Evolutionary conservation across 2,329 filamentous ascomycete species (phyloP), one percentile per base, ranked within the genome.

Genomic region (Paecilomyces dactylethromorphus): DNA sequence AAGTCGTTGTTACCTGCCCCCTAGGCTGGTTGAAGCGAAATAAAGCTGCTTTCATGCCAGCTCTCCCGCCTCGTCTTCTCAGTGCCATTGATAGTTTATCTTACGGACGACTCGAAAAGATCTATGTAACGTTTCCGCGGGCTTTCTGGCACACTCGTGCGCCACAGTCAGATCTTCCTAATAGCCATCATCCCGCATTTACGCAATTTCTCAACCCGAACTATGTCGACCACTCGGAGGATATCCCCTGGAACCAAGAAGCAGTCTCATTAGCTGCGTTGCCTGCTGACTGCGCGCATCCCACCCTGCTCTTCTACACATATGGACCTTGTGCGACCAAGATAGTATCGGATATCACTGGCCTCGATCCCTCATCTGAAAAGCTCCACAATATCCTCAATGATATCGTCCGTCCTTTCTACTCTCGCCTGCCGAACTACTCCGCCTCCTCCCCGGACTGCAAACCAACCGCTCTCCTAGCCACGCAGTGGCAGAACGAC

Each of bases 401-500:
- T n/a, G 67, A 78, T 11, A 91, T 90, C 76, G 90, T 95, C 73
- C 71, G 78, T 4, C 91, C 92, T 0, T 96, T 93, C 75, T 91
- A 88, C 77, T 87, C 88, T 2, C 83, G 81, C 0, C 79, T 96
- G 0, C 90, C 89, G 0, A 81, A 87, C 62, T 96, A 90, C 75
- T 74, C 79, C 1, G 67, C 79, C 0, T 64, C 63, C 0, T 76
- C 81, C 0, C 69, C 83, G 0, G 76, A 80, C 7, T 94, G 91
- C 69, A 78, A 78, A 32, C 90, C 92, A 0, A 75, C 72, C 0
- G 82, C 79, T 0, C 82, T 86, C 45, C 78, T 92, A 2, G 85
- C 89, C 0, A 95, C 92, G 0, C 81, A 84, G 59, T 96, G 92
- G 92, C 81, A 89, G 29, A 82, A 82, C 54, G 92, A 96, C 68